These are phyloP conservation scores for Dimargaris verticillata DNA, from an alignment of 192 early-diverging fungal genomes.

Conservation along the genomic window DNA sequence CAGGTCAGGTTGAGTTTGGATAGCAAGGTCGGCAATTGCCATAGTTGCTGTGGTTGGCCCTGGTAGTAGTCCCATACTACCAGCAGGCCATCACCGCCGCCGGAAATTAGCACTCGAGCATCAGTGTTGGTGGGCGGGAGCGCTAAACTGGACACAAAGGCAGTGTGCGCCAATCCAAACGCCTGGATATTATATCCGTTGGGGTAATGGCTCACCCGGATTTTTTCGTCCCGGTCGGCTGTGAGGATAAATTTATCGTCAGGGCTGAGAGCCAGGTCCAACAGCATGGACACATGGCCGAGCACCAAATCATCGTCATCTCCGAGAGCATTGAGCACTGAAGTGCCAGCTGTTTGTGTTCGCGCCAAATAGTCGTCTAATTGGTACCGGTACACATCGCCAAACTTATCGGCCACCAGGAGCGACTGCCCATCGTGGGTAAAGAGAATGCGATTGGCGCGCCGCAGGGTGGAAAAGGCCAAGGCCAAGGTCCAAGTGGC, in stretches of 20 bases:
- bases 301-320: constrained; percentile 20
- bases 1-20: no score
- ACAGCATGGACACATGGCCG: constrained; percentile 91
- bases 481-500: constrained; percentile 32
- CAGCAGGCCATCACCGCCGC: constrained; percentile 10
- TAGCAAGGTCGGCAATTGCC: neutral
- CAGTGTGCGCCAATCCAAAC: constrained; percentile 81
- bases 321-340: neutral
- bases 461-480: constrained; percentile 37
- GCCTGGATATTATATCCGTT: constrained; percentile 75
- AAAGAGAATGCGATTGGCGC: constrained; percentile 58
- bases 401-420: constrained; percentile 85
- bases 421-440: constrained; percentile 40
- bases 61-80: neutral
- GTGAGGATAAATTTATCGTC: constrained; percentile 60
- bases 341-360: neutral
- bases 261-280: constrained; percentile 56
- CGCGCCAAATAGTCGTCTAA: neutral
- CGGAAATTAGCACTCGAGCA: neutral
- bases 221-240: constrained; percentile 93
- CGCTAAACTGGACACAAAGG: constrained; percentile 4
- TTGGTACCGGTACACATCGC: constrained; percentile 70
- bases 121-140: neutral
- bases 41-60: neutral
- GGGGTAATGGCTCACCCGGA: constrained; percentile 84